These are phyloP conservation scores for Penicillium concentricum DNA, from an alignment of 2,329 filamentous ascomycete genomes.

Conservation along the genomic window DNA sequence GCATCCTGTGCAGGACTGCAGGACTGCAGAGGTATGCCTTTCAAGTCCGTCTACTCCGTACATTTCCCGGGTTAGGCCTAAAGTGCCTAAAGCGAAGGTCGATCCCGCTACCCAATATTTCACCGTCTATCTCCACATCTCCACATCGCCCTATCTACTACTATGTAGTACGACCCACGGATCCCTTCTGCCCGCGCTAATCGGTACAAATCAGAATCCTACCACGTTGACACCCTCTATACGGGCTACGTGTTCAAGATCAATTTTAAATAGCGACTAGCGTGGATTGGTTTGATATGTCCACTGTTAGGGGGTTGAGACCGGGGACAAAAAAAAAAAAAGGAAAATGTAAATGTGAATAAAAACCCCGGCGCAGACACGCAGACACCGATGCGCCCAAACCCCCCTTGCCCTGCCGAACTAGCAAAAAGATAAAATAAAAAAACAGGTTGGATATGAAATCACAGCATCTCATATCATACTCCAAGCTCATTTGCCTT, in stretches of 20 bases:
- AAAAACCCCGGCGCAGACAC: slow-evolving; percentile 16
- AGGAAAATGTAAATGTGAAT: neutral
- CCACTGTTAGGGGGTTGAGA: neutral
- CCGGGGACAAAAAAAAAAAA: neutral
- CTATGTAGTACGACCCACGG: neutral
- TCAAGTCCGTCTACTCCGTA: neutral
- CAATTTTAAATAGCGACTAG: slow-evolving; percentile 8
- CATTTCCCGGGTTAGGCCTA: slow-evolving; percentile 1
- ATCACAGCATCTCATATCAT: slow-evolving; percentile 12
- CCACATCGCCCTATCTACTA: neutral
- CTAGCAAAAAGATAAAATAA: slow-evolving; percentile 8
- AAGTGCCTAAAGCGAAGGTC: slow-evolving; percentile 3
- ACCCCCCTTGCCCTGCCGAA: slow-evolving; percentile 19
- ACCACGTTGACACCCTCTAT: slow-evolving; percentile 2
- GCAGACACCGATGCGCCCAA: slow-evolving; percentile 22
- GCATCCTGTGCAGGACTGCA: neutral
- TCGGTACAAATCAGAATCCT: slow-evolving; percentile 4
- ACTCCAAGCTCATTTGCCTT: slow-evolving; percentile 39
- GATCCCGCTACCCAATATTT: slow-evolving; percentile 12
- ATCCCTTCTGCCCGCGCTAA: neutral
- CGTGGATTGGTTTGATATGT: slow-evolving; percentile 6
- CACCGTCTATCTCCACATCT: neutral
- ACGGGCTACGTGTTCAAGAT: slow-evolving; percentile 18
- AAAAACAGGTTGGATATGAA: neutral
- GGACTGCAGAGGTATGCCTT: neutral